Evolutionary conservation across 352 stramenopile genomes (phyloP), one percentile per base, ranked within the genome.

Genomic region (Globisporangium polare): DNA sequence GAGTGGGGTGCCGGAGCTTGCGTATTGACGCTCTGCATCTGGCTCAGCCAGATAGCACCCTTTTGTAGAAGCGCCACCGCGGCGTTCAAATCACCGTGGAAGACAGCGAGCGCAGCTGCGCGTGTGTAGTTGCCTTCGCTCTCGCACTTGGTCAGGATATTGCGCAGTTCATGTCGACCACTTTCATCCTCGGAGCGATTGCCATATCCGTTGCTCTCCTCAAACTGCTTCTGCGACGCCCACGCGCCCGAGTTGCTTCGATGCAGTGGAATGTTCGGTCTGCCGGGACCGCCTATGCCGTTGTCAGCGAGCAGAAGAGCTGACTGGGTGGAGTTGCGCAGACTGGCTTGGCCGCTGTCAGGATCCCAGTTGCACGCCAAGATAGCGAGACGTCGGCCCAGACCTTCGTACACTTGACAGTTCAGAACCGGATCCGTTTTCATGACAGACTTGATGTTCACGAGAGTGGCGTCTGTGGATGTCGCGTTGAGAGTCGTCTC

Each of bases 361-460:
- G 86, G 86, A 37, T 95, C 86, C 86, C 86, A 95, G 41, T 92
- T 85, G 56, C 86, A 95, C 37, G 86, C 86, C 39, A 92, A 64
- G 20, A 89, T 68, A n/a, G 78, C 73, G 20, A 92, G 65, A 45
- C 84, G 72, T 18, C 86, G 69, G 3, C 86, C 86, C 22, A 86
- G 69, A 6, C 84, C 82, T 70, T 95, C 84, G 63, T 88, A 93
- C 51, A 78, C 88, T 13, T 78, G 63, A 41, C 86, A 95, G 15
- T 77, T 86, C 33, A 95, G 72, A 2, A 76, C 58, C n/a, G 81
- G 55, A 50, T 95, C 86, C 0, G 67, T 83, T 58, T 84, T 89
- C 62, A 80, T 68, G 1, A 71, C 63, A 43, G 83, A 92, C 13
- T 67, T 57, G 45, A 90, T 79, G 37, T 61, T 60, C 2, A 58